Conservation (phyloP, 139 green algal species). For the Closterium sp. region DNA sequence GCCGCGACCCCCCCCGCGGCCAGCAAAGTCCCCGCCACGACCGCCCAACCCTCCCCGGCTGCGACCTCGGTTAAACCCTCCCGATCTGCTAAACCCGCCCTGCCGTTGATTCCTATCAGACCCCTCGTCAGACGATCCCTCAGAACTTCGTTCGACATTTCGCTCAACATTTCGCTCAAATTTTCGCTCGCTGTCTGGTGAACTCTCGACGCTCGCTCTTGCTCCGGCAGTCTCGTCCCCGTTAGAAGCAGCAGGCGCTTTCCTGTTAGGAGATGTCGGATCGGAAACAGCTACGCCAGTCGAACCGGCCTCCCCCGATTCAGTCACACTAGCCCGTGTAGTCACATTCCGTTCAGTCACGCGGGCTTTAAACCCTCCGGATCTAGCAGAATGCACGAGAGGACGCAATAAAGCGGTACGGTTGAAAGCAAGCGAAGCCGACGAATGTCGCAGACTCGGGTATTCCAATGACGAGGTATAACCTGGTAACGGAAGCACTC, state of each 20-base stretch:
- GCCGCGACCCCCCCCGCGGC: too few relatives aligned
- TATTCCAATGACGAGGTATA: background rate
- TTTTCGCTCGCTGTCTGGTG: too few relatives aligned
- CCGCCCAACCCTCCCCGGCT: too few relatives aligned
- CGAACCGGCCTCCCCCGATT: background rate
- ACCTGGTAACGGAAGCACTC: background rate
- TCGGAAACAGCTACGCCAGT: background rate
- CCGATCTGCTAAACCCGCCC: background rate
- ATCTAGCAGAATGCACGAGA: background rate
- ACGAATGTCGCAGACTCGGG: background rate
- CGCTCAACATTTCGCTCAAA: too few relatives aligned
- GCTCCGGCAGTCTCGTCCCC: background rate
- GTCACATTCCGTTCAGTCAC: background rate
- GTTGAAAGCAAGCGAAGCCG: background rate
- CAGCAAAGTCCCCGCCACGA: too few relatives aligned
- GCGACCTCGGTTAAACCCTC: too few relatives aligned
- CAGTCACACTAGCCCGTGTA: background rate
- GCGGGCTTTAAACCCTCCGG: background rate
- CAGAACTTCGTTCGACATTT: too few relatives aligned
- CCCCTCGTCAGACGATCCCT: background rate
- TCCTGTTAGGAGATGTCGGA: background rate
- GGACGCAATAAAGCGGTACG: background rate
- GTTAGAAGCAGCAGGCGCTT: background rate
- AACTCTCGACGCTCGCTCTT: too few relatives aligned
- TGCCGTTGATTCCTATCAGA: background rate